phyloP scores from a whole-genome alignment of 768 basidiomycete genomes.

The Neoboletus magnificus region DNA sequence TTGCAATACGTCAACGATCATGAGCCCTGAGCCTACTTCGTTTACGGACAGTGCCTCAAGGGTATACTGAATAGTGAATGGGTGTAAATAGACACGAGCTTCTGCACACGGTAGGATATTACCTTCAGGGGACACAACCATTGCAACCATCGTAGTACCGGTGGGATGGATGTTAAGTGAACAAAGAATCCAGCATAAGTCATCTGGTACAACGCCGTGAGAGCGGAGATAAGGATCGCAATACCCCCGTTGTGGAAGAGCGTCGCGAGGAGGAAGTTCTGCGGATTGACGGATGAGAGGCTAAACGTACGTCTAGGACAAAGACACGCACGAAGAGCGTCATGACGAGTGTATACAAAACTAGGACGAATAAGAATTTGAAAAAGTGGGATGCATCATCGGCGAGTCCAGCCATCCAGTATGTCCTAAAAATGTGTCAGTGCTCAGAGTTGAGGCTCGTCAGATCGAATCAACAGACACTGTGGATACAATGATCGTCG shows the following conservation, averaged over 20 bases:
- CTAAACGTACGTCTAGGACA: not conserved
- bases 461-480: slow-evolving; percentile 50
- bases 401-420: slow-evolving; percentile 93
- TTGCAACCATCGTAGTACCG: slow-evolving; percentile 90
- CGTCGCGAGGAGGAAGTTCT: slow-evolving; percentile 91
- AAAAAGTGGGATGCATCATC: slow-evolving; percentile 80
- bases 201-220: slow-evolving; percentile 77
- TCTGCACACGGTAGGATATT: not conserved
- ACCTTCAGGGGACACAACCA: slow-evolving; percentile 83
- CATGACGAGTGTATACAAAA: slow-evolving; percentile 80
- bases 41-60: slow-evolving; percentile 90
- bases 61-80: slow-evolving; percentile 38
- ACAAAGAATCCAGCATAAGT: slow-evolving; percentile 93
- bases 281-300: not conserved
- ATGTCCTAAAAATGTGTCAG: slow-evolving; percentile 50
- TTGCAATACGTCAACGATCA: slow-evolving; percentile 73
- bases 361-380: slow-evolving; percentile 90
- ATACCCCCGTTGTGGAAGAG: slow-evolving; percentile 84
- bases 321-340: slow-evolving; percentile 69
- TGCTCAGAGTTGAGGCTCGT: not conserved
- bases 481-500: slow-evolving; percentile 81
- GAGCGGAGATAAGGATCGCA: slow-evolving; percentile 83
- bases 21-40: slow-evolving; percentile 84
- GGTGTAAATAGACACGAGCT: not conserved
- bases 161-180: slow-evolving; percentile 79